These are phyloP conservation scores for Phytophthora europaea DNA, from an alignment of 352 stramenopile species.

Conservation along the genomic window DNA sequence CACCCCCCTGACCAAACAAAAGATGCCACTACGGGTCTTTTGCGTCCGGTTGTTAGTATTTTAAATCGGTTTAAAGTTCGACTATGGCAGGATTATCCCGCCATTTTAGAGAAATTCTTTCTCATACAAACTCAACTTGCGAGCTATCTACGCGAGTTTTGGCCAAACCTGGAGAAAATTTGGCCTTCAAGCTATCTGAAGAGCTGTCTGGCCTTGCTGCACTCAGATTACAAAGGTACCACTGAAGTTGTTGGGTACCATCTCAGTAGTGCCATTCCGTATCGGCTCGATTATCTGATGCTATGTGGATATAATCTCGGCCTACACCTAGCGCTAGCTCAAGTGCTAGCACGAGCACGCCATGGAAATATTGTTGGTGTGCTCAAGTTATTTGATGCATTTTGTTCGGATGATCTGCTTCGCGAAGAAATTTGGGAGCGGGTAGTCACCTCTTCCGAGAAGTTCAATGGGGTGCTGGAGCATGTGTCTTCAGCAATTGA, in stretches of 20 bases:
- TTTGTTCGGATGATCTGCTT: constrained; percentile 22
- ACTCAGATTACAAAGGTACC: neutral
- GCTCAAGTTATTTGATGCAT: constrained; percentile 12
- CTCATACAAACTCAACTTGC: constrained; percentile 22
- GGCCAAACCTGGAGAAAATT: constrained; percentile 14
- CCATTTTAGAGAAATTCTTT: constrained; percentile 28
- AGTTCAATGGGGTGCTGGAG: constrained; percentile 9
- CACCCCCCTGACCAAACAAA: neutral
- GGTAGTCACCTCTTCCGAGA: neutral
- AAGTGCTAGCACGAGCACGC: neutral
- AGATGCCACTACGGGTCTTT: neutral
- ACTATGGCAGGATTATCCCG: constrained; percentile 22
- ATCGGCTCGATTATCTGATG: constrained; percentile 25
- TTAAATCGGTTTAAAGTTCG: constrained; percentile 29
- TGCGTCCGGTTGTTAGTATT: constrained; percentile 9
- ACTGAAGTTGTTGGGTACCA: constrained; percentile 14
- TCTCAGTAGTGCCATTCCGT: constrained; percentile 15
- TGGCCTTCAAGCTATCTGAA: constrained; percentile 25
- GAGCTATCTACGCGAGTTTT: constrained; percentile 13
- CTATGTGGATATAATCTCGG: constrained; percentile 11
- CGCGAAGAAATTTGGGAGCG: constrained; percentile 27
- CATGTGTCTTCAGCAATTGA: constrained; percentile 8
- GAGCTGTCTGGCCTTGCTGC: constrained; percentile 19
- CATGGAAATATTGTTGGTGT: constrained; percentile 15
- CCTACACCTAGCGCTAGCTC: constrained; percentile 14